A percentile compares a stretch with the other conserved stretches of the same genome.
Conservation (phyloP, 2,329 filamentous ascomycete genomes). For the Xylariaceae sp. region DNA sequence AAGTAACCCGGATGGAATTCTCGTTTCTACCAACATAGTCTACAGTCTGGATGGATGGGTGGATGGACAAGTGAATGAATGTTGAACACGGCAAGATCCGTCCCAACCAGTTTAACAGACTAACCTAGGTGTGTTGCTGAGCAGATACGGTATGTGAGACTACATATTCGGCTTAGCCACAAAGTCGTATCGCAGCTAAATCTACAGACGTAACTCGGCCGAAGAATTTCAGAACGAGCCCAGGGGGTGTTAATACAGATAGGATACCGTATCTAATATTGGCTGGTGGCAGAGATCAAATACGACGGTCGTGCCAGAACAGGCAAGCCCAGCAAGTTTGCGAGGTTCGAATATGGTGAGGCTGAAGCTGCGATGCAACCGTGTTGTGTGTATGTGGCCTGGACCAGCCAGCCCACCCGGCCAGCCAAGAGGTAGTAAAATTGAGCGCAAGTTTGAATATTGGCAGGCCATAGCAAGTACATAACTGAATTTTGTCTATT, state of each 20-base stretch:
- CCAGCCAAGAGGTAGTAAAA: neutral
- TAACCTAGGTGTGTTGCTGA: no score
- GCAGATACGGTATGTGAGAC: neutral
- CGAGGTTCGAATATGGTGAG: constrained; percentile 7
- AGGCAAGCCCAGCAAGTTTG: neutral
- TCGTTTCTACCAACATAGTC: neutral
- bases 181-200: constrained; percentile 24
- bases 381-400: constrained; percentile 6
- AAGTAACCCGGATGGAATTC: neutral
- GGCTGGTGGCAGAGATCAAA: no score
- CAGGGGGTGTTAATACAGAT: no score
- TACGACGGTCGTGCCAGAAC: neutral
- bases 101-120: no score
- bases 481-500: neutral
- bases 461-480: neutral
- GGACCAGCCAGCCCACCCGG: constrained; percentile 6
- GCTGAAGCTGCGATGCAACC: constrained; percentile 15
- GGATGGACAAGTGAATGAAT: no score
- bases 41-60: neutral
- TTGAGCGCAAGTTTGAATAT: neutral
- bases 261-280: constrained; percentile 5
- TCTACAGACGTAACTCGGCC: constrained; percentile 8
- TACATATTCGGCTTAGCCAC: constrained; percentile 8
- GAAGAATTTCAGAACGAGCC: constrained; percentile 14
- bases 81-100: no score